Conservation (phyloP, 805 yeast genomes). For the Pichia phayaonensis region DNA sequence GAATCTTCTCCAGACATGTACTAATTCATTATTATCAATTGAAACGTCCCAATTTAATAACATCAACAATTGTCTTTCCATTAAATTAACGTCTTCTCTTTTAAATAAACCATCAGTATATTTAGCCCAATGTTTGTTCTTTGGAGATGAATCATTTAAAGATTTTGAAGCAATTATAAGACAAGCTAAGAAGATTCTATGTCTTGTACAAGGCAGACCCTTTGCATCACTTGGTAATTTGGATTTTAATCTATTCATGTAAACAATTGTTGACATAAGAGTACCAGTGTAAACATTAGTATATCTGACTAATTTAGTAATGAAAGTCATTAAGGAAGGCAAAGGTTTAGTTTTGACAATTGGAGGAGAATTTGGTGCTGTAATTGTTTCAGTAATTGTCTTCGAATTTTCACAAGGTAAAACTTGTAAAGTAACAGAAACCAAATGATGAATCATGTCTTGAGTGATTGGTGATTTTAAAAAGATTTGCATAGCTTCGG, state of each 20-base stretch:
- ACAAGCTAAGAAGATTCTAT: constrained; percentile 68
- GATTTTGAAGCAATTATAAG: constrained; percentile 64
- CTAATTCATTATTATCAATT: constrained; percentile 38
- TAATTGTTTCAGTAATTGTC: constrained; percentile 28
- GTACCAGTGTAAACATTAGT: constrained; percentile 80
- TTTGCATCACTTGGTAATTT: constrained; percentile 64
- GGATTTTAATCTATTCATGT: constrained; percentile 51
- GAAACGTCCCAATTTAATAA: constrained; percentile 65
- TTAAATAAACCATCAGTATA: constrained; percentile 69
- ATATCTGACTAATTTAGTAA: constrained; percentile 61
- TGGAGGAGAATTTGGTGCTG: constrained; percentile 26
- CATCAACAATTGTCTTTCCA: constrained; percentile 71
- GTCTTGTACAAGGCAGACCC: constrained; percentile 75
- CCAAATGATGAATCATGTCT: constrained; percentile 66
- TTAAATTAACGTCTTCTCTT: constrained; percentile 62
- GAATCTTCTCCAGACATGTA: constrained; percentile 35
- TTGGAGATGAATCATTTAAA: constrained; percentile 73
- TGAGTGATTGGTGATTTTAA: constrained; percentile 63
- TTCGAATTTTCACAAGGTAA: constrained; percentile 48
- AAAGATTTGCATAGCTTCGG: constrained; percentile 52
- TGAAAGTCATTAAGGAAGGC: constrained; percentile 70
- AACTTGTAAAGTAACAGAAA: constrained; percentile 58
- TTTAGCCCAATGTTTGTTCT: constrained; percentile 72
- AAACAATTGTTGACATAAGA: constrained; percentile 62
- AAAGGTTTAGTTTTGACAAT: constrained; percentile 33